Base-by-base conservation (phyloP, 768 basidiomycete genomes). In the Lyophyllum decastes region DNA sequence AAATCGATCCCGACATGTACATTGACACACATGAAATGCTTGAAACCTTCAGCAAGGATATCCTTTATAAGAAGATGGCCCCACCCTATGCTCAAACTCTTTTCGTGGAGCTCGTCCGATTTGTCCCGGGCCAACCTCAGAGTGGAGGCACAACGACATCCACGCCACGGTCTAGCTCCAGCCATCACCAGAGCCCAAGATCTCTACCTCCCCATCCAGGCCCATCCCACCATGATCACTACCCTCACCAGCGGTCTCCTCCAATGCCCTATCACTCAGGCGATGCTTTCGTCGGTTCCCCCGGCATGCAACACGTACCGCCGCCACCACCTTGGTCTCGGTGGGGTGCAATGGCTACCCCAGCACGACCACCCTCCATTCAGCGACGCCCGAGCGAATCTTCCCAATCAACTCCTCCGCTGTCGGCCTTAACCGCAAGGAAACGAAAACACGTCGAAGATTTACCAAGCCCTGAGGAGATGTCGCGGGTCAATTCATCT, bases 1-100 rank as follows among this genome's bases (percentile, higher is more conserved):
- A 73, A 19, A 81, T 83, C 14, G 52, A 54, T 34, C 65, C 68
- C 4, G 87, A 62, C 22, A 30, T 80, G 2, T 93, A 88, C 66
- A 85, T 93, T 35, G 83, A 92, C 66, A 85, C 83, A 6, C 80
- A 82, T 60, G 82, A 82, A 60, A 93, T 93, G 86, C 71, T 92
- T 38, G 86, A 91, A 54, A 84, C 76, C 16, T 88, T 82, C 68
- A 89, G 87, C 76, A 89, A 83, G 63, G 85, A 86, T 19, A 75
- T 92, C 59, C 76, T 92, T 30, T 86, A 85, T 70, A 87, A 82
- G 75, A 84, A 84, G 63, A 72, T 92, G 68, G 76, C 80, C 4
- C 81, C 79, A 0, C 89, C 90, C 0, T 82, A 82, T 58, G 82
- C 78, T 4, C 83, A 81, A 57, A 90, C 90, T 1, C 64, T 92